Percentiles rank a stretch among this genome's conserved stretches.
phyloP scores from a whole-genome alignment of 192 early-diverging fungal species.

The Coemansia sp. region DNA sequence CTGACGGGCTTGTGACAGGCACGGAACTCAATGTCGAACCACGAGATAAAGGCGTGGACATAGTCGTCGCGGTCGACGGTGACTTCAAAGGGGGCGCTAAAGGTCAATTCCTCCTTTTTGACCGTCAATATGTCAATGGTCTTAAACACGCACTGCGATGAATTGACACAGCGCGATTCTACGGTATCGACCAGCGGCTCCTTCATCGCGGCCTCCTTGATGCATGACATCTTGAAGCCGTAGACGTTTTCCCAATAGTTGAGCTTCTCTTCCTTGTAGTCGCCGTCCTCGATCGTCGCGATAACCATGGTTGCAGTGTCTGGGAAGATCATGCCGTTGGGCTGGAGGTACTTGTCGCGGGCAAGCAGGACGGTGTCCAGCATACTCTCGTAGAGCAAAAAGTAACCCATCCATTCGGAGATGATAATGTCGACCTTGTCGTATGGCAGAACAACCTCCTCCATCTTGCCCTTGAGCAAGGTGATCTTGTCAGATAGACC shows the following conservation, averaged over 20 bases:
- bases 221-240: conserved; percentile 95
- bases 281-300: conserved; percentile 90
- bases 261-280: conserved; percentile 90
- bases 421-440: conserved; percentile 98
- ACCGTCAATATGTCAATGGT: conserved; percentile 78
- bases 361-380: conserved; percentile 98
- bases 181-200: conserved; percentile 98
- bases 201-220: conserved; percentile 80
- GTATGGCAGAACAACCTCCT: conserved; percentile 91
- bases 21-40: conserved; percentile 96
- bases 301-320: conserved; percentile 85
- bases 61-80: conserved; percentile 77
- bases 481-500: conserved; percentile 83
- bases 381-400: conserved; percentile 98
- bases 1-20: conserved; percentile 84
- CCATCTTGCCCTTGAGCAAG: conserved; percentile 95
- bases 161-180: conserved; percentile 78
- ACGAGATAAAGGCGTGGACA: conserved; percentile 89
- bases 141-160: conserved; percentile 75
- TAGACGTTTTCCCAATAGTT: conserved; percentile 93
- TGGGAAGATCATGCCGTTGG: conserved; percentile 89
- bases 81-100: conserved; percentile 80
- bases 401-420: conserved; percentile 99
- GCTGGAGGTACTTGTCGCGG: conserved; percentile 86
- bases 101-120: conserved; percentile 81